Evolutionary conservation across 768 basidiomycete genomes (phyloP), one percentile per base, ranked within the genome.

Genomic region (Russula ochroleuca): DNA sequence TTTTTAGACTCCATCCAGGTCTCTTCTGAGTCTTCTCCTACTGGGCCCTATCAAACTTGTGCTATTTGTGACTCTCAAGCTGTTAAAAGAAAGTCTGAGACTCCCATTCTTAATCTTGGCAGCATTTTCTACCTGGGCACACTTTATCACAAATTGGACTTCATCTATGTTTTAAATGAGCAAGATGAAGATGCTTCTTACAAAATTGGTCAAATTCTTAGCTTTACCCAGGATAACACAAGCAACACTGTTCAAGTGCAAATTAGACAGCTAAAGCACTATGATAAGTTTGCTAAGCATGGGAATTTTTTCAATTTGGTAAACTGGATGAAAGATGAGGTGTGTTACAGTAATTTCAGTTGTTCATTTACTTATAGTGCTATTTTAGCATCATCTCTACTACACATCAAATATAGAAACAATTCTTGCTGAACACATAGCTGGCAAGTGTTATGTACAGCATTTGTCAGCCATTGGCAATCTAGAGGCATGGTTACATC

Each of bases 71-170:
- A 51, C 19, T 43, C 38, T 49, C 31, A 57, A 19, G n/a, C 38
- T 15, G 35, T 31, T 17, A 49, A 63, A 23, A 59, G 17, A 0
- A 31, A 40, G 31, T 38, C 31, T 23, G 37, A 62, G 37, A 38
- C 37, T 69, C 72, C 15, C 66, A 69, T 13, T 70, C 73, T 41
- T 70, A 72, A 4, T 0, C 64, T 69, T 40, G 73, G 73, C 48
- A 80, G 79, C 6, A 74, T 80, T 31, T 69, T 78, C 2, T 74
- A 79, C 15, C 70, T 76, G 47, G 81, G 81, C 3, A 70, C 76
- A 11, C 65, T 70, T 0, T 90, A 84, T 69, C 89, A 90, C 68
- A 58, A 75, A 10, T 55, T 78, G 50, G 89, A 90, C 65, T 88
- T 83, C 64, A 78, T 88, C 11, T 90, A 87, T 69, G 57, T 87